These are phyloP conservation scores for Russula sp. DNA, from an alignment of 768 basidiomycete species.

Conservation along the genomic window DNA sequence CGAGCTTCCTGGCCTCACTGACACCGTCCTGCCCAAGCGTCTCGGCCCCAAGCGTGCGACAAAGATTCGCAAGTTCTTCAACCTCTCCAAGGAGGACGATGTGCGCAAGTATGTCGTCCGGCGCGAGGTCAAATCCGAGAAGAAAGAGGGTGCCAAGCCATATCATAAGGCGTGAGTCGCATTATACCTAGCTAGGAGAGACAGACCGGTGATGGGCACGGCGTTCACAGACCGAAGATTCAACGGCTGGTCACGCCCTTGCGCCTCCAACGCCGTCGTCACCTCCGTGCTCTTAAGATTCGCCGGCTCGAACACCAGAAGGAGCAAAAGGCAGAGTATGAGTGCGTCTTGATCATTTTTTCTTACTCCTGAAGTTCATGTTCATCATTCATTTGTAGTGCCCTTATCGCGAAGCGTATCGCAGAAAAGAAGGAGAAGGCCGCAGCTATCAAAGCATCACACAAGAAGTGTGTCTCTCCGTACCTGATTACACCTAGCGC, in stretches of 20 bases:
- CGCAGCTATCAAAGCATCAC: slow-evolving; percentile 80
- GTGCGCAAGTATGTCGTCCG: slow-evolving; percentile 96
- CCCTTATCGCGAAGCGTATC: slow-evolving; percentile 78
- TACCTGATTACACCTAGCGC: background rate
- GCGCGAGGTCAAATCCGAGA: slow-evolving; percentile 79
- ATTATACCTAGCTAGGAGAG: background rate
- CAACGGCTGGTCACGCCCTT: slow-evolving; percentile 93
- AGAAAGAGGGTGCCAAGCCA: slow-evolving; percentile 87
- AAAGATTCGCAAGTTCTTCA: slow-evolving; percentile 97
- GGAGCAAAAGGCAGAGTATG: slow-evolving; percentile 93
- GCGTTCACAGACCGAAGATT: slow-evolving; percentile 72
- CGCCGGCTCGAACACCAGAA: slow-evolving; percentile 86
- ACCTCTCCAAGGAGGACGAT: slow-evolving; percentile 95
- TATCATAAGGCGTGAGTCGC: slow-evolving; percentile 90
- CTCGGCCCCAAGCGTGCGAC: slow-evolving; percentile 96
- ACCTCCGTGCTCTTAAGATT: slow-evolving; percentile 81
- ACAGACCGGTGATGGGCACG: background rate
- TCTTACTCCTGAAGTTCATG: background rate
- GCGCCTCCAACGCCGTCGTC: slow-evolving; percentile 94
- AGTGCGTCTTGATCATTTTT: slow-evolving; percentile 40
- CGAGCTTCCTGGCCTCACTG: slow-evolving; percentile 88
- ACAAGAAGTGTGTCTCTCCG: slow-evolving; percentile 47
- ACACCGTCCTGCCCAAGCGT: slow-evolving; percentile 87
- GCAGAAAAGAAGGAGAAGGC: slow-evolving; percentile 91
- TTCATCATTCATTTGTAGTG: slow-evolving; percentile 30